Conservation (phyloP, 106 monocot species). For the Alisma plantagoaquatica region DNA sequence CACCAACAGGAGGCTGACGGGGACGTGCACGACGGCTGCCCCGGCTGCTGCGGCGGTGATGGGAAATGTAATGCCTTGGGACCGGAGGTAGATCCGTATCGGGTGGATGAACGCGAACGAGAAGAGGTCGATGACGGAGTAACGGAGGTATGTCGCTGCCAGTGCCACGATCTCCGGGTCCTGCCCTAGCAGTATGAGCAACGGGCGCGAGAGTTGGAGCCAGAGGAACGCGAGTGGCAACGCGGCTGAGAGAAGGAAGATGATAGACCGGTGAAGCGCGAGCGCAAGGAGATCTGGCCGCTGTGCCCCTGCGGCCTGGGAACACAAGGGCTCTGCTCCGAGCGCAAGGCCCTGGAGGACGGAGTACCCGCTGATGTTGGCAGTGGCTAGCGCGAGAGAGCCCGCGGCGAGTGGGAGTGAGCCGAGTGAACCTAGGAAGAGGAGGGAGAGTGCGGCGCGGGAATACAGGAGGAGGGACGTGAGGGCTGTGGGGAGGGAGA, state of each 20-base stretch:
- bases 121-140: slow-evolving; percentile 75
- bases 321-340: slow-evolving; percentile 80
- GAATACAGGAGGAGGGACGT: slow-evolving; percentile 77
- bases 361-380: slow-evolving; percentile 94
- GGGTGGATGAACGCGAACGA: slow-evolving; percentile 73
- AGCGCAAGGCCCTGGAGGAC: slow-evolving; percentile 87
- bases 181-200: slow-evolving; percentile 57
- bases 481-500: slow-evolving; percentile 63
- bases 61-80: slow-evolving; percentile 70
- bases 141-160: slow-evolving; percentile 61
- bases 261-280: slow-evolving; percentile 73
- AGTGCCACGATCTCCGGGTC: slow-evolving; percentile 54
- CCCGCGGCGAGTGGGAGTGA: slow-evolving; percentile 86
- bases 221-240: slow-evolving; percentile 75
- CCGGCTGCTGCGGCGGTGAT: slow-evolving; percentile 67
- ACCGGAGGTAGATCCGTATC: slow-evolving; percentile 86
- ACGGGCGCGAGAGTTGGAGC: slow-evolving; percentile 57
- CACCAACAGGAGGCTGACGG: slow-evolving; percentile 51
- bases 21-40: slow-evolving; percentile 71
- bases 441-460: slow-evolving; percentile 78
- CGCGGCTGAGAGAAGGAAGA: slow-evolving; percentile 47
- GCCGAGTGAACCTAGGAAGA: slow-evolving; percentile 86
- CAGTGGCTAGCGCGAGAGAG: slow-evolving; percentile 80
- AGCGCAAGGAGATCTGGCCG: slow-evolving; percentile 73
- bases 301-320: slow-evolving; percentile 70